Evolutionary conservation across 495 filamentous ascomycete genomes (phyloP).

Genomic region (Hyaloscypha variabilis): DNA sequence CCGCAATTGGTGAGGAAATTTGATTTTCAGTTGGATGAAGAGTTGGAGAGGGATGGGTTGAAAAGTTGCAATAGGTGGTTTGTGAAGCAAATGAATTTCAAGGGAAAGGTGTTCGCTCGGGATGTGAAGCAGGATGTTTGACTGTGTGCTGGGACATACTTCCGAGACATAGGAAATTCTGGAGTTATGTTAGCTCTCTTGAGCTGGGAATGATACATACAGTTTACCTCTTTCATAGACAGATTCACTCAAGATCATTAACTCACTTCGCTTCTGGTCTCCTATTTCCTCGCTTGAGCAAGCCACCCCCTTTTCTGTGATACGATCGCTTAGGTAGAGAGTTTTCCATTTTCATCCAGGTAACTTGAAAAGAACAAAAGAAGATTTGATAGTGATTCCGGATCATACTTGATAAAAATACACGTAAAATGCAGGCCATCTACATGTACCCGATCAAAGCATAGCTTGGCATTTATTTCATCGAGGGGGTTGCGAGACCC

Average conservation of each 20-base stretch:
- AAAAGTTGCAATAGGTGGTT: constrained; percentile 34
- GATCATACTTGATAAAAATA: no score
- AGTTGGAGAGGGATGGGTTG: constrained; percentile 27
- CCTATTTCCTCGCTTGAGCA: not conserved
- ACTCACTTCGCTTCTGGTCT: no score
- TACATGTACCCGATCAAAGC: no score
- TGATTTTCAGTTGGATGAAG: constrained; percentile 39
- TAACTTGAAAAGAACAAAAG: no score
- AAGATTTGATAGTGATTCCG: no score
- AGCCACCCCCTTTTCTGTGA: not conserved
- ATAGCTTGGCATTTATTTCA: no score
- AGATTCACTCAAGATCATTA: no score
- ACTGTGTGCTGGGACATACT: not conserved
- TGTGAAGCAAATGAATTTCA: constrained; percentile 29
- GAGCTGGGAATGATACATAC: no score
- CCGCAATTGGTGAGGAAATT: constrained; percentile 61
- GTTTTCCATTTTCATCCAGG: no score
- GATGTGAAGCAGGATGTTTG: not conserved
- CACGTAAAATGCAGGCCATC: no score
- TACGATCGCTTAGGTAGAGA: no score
- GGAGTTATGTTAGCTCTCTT: not conserved
- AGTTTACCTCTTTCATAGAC: not conserved
- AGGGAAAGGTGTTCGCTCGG: constrained; percentile 15
- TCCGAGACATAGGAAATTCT: not conserved
- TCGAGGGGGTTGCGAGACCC: no score